Evolutionary conservation across 371 early-diverging fungal species (phyloP).

Genomic region (Mortierella sp.): DNA sequence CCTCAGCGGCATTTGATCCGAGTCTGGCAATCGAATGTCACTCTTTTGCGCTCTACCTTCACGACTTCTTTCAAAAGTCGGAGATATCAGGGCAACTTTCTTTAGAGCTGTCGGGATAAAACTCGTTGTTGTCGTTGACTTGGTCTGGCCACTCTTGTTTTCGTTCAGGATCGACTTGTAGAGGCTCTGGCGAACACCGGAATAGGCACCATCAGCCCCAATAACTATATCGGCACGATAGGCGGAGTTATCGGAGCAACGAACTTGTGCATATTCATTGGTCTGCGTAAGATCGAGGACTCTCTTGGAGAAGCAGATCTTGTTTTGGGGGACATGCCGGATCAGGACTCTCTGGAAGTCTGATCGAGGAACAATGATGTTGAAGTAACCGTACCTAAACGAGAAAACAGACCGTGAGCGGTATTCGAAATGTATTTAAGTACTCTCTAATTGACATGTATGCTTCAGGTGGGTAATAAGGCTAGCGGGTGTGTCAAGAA

Average conservation of each 20-base stretch:
- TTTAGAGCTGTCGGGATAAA: background rate
- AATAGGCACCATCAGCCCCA: constrained; percentile 48
- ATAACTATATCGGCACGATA: constrained; percentile 35
- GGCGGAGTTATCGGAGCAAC: constrained; percentile 37
- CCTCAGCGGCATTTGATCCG: constrained; percentile 26
- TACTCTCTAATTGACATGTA: background rate
- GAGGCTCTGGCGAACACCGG: constrained; percentile 34
- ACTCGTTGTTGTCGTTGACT: background rate
- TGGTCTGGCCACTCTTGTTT: background rate
- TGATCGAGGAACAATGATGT: constrained; percentile 33
- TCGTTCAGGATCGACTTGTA: constrained; percentile 22
- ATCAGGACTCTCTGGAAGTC: constrained; percentile 22
- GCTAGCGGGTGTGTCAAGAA: too few relatives aligned
- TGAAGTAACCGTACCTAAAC: constrained; percentile 36
- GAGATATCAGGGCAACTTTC: background rate
- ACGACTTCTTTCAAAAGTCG: background rate
- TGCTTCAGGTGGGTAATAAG: too few relatives aligned
- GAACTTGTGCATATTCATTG: constrained; percentile 15
- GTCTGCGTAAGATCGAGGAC: constrained; percentile 29
- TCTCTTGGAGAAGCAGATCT: constrained; percentile 30
- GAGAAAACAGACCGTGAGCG: too few relatives aligned
- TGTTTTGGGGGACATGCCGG: constrained; percentile 25
- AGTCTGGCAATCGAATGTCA: constrained; percentile 17
- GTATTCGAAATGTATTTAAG: too few relatives aligned
- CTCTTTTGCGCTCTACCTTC: background rate